Conservation (phyloP, 208 protist genomes). For the Phytomonas francai region DNA sequence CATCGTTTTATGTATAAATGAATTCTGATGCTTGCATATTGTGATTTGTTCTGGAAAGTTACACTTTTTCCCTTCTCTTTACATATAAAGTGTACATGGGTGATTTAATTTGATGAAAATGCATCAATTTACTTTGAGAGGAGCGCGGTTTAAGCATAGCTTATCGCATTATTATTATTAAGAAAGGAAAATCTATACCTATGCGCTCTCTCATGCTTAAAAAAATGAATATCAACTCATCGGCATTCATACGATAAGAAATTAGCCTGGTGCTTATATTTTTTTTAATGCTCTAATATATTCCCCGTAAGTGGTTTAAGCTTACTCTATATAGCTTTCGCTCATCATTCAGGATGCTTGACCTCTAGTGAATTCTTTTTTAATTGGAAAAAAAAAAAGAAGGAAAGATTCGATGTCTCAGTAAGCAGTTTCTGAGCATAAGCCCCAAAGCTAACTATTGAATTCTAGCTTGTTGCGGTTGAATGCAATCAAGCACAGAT, state of each 20-base stretch:
- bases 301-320: not conserved
- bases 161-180: too few species aligned
- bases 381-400: not conserved
- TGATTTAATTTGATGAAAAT: not conserved
- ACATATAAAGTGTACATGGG: not conserved
- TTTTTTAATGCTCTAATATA: not conserved
- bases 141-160: too few species aligned
- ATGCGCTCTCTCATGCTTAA: not conserved
- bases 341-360: not conserved
- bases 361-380: not conserved
- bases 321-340: not conserved
- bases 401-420: not conserved
- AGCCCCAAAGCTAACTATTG: not conserved
- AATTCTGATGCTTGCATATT: not conserved
- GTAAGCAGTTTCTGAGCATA: not conserved
- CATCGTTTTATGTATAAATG: conserved; percentile 1
- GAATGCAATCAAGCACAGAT: not conserved
- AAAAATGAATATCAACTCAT: not conserved
- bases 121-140: not conserved
- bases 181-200: too few species aligned
- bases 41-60: conserved; percentile 10
- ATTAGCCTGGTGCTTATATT: not conserved
- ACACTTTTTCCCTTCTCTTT: conserved; percentile 16
- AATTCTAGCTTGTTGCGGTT: not conserved
- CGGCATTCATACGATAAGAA: not conserved